A percentile compares a stretch with the other conserved stretches of the same genome.
phyloP scores from a whole-genome alignment of 2,329 filamentous ascomycete species.

The Ophiocordyceps robertsii region DNA sequence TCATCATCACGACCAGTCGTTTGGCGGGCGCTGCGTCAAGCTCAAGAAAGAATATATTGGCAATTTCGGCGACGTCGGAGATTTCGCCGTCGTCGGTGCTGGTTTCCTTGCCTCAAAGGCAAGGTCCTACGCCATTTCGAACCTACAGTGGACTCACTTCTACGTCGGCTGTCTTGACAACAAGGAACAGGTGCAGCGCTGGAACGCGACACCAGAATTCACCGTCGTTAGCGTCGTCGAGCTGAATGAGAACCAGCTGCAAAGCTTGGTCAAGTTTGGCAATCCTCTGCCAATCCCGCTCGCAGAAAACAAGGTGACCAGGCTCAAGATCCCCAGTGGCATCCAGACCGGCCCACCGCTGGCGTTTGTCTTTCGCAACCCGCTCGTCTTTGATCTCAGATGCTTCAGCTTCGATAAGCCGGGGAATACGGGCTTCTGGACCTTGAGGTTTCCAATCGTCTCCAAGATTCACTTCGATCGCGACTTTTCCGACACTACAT shows the following conservation, averaged over 20 bases:
- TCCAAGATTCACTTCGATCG: slow-evolving; percentile 69
- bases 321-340: slow-evolving; percentile 31
- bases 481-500: slow-evolving; percentile 52
- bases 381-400: slow-evolving; percentile 66
- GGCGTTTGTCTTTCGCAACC: slow-evolving; percentile 48
- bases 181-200: slow-evolving; percentile 40
- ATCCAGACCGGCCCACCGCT: slow-evolving; percentile 27
- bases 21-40: slow-evolving; percentile 53
- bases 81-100: slow-evolving; percentile 69
- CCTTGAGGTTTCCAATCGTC: slow-evolving; percentile 63
- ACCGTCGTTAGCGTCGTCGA: slow-evolving; percentile 52
- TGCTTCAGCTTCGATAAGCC: slow-evolving; percentile 69
- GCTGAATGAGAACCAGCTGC: slow-evolving; percentile 37
- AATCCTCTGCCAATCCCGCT: slow-evolving; percentile 27
- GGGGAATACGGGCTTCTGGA: slow-evolving; percentile 56
- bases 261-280: slow-evolving; percentile 32
- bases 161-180: slow-evolving; percentile 67
- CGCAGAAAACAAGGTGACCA: slow-evolving; percentile 25
- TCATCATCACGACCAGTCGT: slow-evolving; percentile 18
- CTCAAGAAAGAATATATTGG: slow-evolving; percentile 76
- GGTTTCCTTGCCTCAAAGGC: slow-evolving; percentile 55
- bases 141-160: slow-evolving; percentile 65
- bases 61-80: slow-evolving; percentile 67
- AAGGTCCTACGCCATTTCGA: slow-evolving; percentile 35
- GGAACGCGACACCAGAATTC: slow-evolving; percentile 42